Base-by-base conservation (phyloP, 176 grass and related monocot genomes). In the Puya raimondii region DNA sequence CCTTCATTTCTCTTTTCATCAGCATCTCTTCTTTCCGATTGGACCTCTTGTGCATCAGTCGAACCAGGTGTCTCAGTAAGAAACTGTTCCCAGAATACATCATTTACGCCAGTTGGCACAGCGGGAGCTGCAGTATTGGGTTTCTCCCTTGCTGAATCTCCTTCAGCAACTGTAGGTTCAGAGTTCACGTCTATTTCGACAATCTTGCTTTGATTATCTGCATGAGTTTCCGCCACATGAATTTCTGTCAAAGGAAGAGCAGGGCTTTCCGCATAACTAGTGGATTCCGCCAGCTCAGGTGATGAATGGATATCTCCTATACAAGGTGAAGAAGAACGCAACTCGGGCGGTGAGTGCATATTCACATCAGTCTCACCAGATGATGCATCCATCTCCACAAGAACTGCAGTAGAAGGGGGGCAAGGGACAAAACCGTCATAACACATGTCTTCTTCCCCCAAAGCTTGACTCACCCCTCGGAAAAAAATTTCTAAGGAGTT, bases 51-150 rank as follows among this genome's bases (percentile, higher is more conserved):
- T 23, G 51, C 76, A 67, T 81, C 75, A 21, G 70, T 71, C 0
- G 42, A 79, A 9, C 80, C 89, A 67, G 89, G 89, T 18, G 80
- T 89, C 77, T 99, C 94, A 9, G 82, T 88, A 78, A 93, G 87
- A 81, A 99, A 93, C 72, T 99, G 94, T 72, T 88, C 74, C 94
- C 94, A 93, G 75, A 99, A 99, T 6, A 82, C 75, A 76, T 99
- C 95, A 3, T 99, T 99, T 75, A 67, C 72, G 0, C 90, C 95
- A 50, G 85, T 11, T 67, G 71, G 13, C 7, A 70, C 71, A 23
- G 67, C 49, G 22, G 76, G 65, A 25, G 49, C 64, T 51, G 74
- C 63, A 69, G 67, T 63, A 1, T 11, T 49, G 33, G 72, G 53
- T 80, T 74, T 65, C 68, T 88, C 85, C 77, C 82, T 88, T 16